Base-by-base conservation (phyloP, 345 rosid genomes). In the Schrenkiella parvula region DNA sequence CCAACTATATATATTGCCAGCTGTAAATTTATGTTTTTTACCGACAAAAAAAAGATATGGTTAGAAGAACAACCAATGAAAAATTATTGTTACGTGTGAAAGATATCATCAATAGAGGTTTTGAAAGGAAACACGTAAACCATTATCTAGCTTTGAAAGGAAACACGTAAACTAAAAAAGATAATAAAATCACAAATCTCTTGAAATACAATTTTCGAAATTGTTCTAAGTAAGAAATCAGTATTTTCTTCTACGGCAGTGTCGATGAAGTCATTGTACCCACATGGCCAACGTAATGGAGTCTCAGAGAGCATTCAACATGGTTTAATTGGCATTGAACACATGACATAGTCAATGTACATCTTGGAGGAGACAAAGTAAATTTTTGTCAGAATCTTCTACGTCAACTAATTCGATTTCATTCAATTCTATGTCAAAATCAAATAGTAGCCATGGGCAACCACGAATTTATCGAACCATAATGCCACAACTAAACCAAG, bases 301-400 rank as follows among this genome's bases (percentile, higher is more conserved):
- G 70, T 42, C 23, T 32, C n/a, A 8, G 31, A 34, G 56, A 53
- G 19, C 35, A 43, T 46, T 63, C 2, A 60, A 72, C 28, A 32
- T 55, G 39, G 61, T 31, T 28, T 31, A 1, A n/a, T 54, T 29
- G 18, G 38, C 19, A 53, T 29, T 5, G 25, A 34, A 55, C n/a
- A n/a, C 25, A 56, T 56, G 43, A 57, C 34, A 32, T 42, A 42
- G 37, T 63, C 71, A 54, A 53, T 72, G 70, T 72, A 41, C 53
- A 41, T 71, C 43, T 51, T 52, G 55, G n/a, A 63, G 64, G 70
- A 44, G 31, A 39, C 39, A 12, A 12, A 57, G 31, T 15, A 44
- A 23, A 31, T 59, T 15, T 54, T 8, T 64, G 76, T 53, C 62
- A 34, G 76, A 31, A 23, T n/a, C n/a, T n/a, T 39, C 6, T 69